Conservation (phyloP, 2,329 filamentous ascomycete species). For the Madurella fahalii region DNA sequence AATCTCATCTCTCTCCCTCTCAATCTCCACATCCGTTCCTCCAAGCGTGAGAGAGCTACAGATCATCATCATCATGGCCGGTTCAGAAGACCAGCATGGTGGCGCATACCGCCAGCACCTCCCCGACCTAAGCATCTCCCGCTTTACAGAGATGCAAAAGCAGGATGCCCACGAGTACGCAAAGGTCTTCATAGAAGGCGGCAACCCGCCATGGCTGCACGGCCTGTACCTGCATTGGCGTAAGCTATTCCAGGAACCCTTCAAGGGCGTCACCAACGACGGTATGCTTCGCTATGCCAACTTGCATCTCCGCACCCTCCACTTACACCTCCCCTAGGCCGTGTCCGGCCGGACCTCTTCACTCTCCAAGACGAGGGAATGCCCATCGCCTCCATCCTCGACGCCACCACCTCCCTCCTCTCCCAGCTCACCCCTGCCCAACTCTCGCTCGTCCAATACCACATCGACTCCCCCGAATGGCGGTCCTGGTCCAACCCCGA, state of each 20-base stretch:
- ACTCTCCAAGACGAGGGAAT: constrained; percentile 60
- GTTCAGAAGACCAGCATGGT: constrained; percentile 10
- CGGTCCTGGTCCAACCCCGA: constrained; percentile 69
- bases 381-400: constrained; percentile 54
- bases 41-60: background rate
- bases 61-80: constrained; percentile 14
- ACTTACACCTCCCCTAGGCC: constrained; percentile 35
- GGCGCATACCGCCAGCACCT: constrained; percentile 54
- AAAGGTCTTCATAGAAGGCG: constrained; percentile 53
- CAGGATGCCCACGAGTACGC: constrained; percentile 63
- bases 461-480: constrained; percentile 69
- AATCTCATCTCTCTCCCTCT: background rate
- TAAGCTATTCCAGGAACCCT: constrained; percentile 60
- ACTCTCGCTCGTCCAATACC: constrained; percentile 47
- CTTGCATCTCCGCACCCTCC: constrained; percentile 12
- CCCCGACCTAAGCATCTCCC: constrained; percentile 56
- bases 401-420: constrained; percentile 45
- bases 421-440: constrained; percentile 46
- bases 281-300: constrained; percentile 38
- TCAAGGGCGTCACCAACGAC: constrained; percentile 65
- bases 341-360: constrained; percentile 52
- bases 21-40: background rate
- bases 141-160: constrained; percentile 59
- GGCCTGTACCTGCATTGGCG: constrained; percentile 57
- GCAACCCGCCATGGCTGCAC: constrained; percentile 63